These are phyloP conservation scores for Rostrohypoxylon terebratum DNA, from an alignment of 495 filamentous ascomycete genomes.

Conservation along the genomic window DNA sequence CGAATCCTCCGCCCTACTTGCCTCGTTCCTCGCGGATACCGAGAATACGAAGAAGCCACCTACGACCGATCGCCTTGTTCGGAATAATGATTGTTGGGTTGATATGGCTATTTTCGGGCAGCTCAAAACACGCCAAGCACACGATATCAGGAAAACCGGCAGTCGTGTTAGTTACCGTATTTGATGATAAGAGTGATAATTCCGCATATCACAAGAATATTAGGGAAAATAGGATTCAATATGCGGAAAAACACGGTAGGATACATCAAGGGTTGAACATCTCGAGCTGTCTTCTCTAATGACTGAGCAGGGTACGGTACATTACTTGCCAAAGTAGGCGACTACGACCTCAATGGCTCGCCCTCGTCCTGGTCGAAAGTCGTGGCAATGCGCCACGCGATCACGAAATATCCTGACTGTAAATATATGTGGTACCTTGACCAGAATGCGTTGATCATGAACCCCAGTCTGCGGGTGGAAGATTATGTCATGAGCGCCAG, in stretches of 20 bases:
- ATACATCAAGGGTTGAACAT: background rate
- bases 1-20: constrained; percentile 71
- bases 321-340: constrained; percentile 78
- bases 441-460: constrained; percentile 88
- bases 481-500: constrained; percentile 74
- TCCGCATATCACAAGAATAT: constrained; percentile 75
- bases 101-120: constrained; percentile 70
- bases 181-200: constrained; percentile 74
- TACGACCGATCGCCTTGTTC: constrained; percentile 71
- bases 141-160: constrained; percentile 75
- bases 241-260: constrained; percentile 90
- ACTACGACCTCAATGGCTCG: constrained; percentile 78
- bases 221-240: constrained; percentile 83
- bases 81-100: constrained; percentile 67
- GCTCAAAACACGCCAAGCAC: constrained; percentile 49
- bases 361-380: constrained; percentile 82
- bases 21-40: constrained; percentile 71
- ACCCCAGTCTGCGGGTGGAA: constrained; percentile 74
- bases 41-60: constrained; percentile 71
- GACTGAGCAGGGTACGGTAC: constrained; percentile 78
- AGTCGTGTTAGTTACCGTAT: constrained; percentile 87
- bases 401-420: constrained; percentile 78
- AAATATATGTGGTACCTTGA: constrained; percentile 89
- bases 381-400: constrained; percentile 89
- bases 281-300: constrained; percentile 21